Evolutionary conservation across 768 basidiomycete genomes (phyloP).

Genomic region (Punctularia strigosozonata): DNA sequence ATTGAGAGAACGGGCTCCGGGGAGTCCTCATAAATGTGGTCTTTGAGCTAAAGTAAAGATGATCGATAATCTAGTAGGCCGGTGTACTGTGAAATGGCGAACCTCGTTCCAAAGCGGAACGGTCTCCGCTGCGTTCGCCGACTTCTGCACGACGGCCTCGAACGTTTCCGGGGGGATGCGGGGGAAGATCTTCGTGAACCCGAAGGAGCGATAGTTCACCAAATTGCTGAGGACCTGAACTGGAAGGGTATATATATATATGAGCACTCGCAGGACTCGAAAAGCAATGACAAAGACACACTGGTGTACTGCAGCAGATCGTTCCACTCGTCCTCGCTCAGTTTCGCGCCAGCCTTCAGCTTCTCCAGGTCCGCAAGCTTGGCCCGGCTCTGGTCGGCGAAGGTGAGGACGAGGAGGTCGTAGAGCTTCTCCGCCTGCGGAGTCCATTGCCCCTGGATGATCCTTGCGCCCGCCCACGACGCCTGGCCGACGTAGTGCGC

Average conservation of each 20-base stretch:
- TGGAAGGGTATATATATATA: no score
- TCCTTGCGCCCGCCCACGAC: constrained; percentile 75
- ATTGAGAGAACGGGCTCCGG: constrained; percentile 65
- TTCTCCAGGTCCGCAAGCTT: constrained; percentile 42
- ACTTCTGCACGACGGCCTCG: constrained; percentile 44
- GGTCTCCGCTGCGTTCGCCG: constrained; percentile 45
- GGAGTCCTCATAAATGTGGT: constrained; percentile 55
- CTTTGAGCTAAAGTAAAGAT: constrained; percentile 39
- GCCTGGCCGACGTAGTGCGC: constrained; percentile 61
- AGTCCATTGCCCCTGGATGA: constrained; percentile 82
- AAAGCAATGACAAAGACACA: constrained; percentile 12
- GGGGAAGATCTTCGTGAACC: constrained; percentile 79
- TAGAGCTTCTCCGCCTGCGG: constrained; percentile 54
- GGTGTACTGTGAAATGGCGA: background rate
- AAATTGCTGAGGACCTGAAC: constrained; percentile 43
- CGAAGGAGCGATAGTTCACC: constrained; percentile 72
- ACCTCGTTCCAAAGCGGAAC: constrained; percentile 54
- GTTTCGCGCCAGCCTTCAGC: constrained; percentile 40
- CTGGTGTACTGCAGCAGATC: constrained; percentile 62
- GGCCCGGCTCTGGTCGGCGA: constrained; percentile 38
- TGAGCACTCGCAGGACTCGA: background rate
- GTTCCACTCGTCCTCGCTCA: constrained; percentile 54
- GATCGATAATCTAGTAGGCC: background rate
- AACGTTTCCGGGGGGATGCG: constrained; percentile 54
- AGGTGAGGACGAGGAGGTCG: constrained; percentile 59